phyloP scores from a whole-genome alignment of 2,329 filamentous ascomycete species.

The Pseudocercospora macadamiae region DNA sequence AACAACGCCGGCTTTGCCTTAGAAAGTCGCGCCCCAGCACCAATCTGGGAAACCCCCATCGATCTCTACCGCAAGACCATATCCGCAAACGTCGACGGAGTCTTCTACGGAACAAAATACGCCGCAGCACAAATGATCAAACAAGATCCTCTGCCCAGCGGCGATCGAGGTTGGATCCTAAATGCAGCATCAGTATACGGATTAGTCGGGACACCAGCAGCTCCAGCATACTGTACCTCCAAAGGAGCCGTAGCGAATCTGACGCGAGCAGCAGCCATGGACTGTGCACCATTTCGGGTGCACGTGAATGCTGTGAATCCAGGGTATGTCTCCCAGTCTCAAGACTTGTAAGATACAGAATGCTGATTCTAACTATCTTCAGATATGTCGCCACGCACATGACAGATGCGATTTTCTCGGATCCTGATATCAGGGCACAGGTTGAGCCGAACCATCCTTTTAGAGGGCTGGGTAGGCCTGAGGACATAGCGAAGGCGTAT shows the following conservation, averaged over 20 bases:
- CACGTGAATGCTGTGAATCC: slow-evolving; percentile 27
- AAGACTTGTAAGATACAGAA: too few relatives aligned
- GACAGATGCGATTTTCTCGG: slow-evolving; percentile 22
- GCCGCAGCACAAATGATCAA: slow-evolving; percentile 53
- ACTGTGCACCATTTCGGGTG: slow-evolving; percentile 24
- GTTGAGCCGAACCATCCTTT: slow-evolving; percentile 22
- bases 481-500: slow-evolving; percentile 28
- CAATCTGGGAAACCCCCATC: slow-evolving; percentile 53
- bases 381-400: slow-evolving; percentile 25
- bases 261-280: slow-evolving; percentile 25
- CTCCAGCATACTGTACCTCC: slow-evolving; percentile 23
- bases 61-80: slow-evolving; percentile 49
- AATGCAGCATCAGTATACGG: slow-evolving; percentile 53
- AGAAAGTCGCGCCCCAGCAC: slow-evolving; percentile 34
- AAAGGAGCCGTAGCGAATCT: slow-evolving; percentile 29
- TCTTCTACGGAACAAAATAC: slow-evolving; percentile 51
- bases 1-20: slow-evolving; percentile 43
- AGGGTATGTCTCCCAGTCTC: too few relatives aligned
- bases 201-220: slow-evolving; percentile 36
- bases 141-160: slow-evolving; percentile 44
- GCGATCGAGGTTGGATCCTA: slow-evolving; percentile 54
- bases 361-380: too few relatives aligned
- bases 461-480: slow-evolving; percentile 20
- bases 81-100: slow-evolving; percentile 42
- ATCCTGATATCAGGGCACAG: not conserved